Conservation (phyloP, 495 filamentous ascomycete genomes). For the Cercophora samala region DNA sequence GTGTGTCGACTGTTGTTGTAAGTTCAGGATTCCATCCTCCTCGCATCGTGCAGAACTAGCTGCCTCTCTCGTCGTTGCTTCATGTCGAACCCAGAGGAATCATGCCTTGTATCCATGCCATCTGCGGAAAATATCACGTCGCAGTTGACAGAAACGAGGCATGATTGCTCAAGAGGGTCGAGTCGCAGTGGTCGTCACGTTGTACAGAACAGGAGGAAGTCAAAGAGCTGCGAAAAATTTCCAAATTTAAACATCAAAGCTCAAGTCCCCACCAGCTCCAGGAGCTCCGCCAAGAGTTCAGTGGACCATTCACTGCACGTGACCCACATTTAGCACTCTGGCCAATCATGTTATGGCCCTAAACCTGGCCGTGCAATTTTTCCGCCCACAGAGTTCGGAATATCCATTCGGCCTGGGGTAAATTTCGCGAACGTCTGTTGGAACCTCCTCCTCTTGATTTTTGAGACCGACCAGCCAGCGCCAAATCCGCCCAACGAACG, state of each 20-base stretch:
- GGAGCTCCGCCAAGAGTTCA: constrained; percentile 7
- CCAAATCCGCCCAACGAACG: constrained; percentile 18
- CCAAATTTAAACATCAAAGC: constrained; percentile 12
- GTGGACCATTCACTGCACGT: constrained; percentile 10
- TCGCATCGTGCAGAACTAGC: neutral
- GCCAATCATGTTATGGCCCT: constrained; percentile 19
- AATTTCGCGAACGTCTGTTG: constrained; percentile 14
- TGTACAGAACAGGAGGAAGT: constrained; percentile 9
- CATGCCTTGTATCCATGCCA: neutral
- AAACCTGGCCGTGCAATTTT: constrained; percentile 14
- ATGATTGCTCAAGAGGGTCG: neutral
- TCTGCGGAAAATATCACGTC: neutral
- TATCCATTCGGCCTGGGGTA: neutral
- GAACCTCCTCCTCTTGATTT: constrained; percentile 11
- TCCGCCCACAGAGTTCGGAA: constrained; percentile 17
- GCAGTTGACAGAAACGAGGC: neutral
- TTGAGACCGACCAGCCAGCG: constrained; percentile 28
- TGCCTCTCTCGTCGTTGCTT: neutral
- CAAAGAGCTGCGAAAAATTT: constrained; percentile 12
- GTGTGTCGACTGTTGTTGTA: neutral
- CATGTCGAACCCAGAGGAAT: neutral
- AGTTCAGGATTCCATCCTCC: neutral
- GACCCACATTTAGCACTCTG: neutral
- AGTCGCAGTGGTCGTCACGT: neutral
- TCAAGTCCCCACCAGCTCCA: neutral